phyloP scores from a whole-genome alignment of 345 rosid species.

The Bretschneidera sinensis region DNA sequence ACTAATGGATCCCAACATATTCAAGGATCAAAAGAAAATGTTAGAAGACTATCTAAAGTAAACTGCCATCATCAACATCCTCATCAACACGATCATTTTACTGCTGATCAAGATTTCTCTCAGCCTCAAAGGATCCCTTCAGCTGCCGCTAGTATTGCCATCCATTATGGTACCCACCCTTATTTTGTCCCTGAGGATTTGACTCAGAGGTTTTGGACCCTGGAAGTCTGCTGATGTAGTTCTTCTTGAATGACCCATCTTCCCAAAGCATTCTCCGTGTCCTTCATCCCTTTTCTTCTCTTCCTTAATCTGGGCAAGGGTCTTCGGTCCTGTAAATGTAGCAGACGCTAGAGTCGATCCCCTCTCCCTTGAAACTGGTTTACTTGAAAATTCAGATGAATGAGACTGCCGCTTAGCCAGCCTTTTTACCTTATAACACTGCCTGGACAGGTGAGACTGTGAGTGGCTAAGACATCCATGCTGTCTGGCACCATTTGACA shows the following conservation, averaged over 20 bases:
- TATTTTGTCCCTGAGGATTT: slow-evolving; percentile 46
- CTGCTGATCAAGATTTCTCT: neutral
- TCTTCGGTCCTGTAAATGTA: slow-evolving; percentile 47
- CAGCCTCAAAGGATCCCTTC: slow-evolving; percentile 4
- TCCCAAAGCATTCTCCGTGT: slow-evolving; percentile 3
- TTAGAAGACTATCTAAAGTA: neutral
- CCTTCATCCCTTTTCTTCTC: slow-evolving; percentile 35
- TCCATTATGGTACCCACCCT: slow-evolving; percentile 9
- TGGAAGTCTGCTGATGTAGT: slow-evolving; percentile 29
- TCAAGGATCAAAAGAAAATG: neutral
- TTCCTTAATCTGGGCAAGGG: slow-evolving; percentile 49
- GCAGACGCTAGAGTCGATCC: slow-evolving; percentile 19
- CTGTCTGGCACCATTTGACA: slow-evolving; percentile 17
- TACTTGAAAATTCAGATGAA: slow-evolving; percentile 23
- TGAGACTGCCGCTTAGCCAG: slow-evolving; percentile 11
- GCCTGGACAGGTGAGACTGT: slow-evolving; percentile 16
- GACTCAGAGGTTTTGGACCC: slow-evolving; percentile 50
- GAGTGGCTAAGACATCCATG: slow-evolving; percentile 20
- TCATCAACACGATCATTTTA: slow-evolving; percentile 7
- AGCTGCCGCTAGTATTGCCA: slow-evolving; percentile 4
- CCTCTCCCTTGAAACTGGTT: slow-evolving; percentile 24
- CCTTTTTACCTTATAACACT: slow-evolving; percentile 22
- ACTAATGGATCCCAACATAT: neutral
- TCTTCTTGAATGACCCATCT: slow-evolving; percentile 6
- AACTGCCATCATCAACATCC: neutral